A percentile compares a stretch with the other conserved stretches of the same genome.
These are phyloP conservation scores for Fusarium pseudonygamai DNA, from an alignment of 2,329 filamentous ascomycete species.

Conservation along the genomic window DNA sequence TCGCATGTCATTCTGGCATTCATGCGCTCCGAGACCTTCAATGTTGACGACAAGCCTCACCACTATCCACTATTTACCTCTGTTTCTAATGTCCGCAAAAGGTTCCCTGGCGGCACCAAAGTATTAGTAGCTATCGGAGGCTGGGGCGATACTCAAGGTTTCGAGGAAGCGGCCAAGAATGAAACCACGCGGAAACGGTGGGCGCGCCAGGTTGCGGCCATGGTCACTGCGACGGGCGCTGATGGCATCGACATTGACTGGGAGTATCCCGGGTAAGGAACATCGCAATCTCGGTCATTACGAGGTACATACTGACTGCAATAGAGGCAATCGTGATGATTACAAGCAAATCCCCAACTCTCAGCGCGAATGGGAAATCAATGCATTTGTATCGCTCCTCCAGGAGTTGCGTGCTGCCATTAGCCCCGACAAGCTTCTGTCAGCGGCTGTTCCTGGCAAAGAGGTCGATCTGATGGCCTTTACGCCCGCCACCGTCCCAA, in stretches of 20 bases:
- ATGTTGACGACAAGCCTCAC: slow-evolving; percentile 49
- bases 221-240: slow-evolving; percentile 69
- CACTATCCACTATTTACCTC: slow-evolving; percentile 64
- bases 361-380: slow-evolving; percentile 68
- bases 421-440: slow-evolving; percentile 66
- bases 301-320: not conserved
- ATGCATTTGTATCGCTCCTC: slow-evolving; percentile 70
- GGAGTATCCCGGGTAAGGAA: slow-evolving; percentile 64
- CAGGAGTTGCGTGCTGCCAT: slow-evolving; percentile 66
- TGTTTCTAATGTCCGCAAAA: slow-evolving; percentile 56
- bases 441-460: slow-evolving; percentile 74
- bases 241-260: slow-evolving; percentile 75
- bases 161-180: slow-evolving; percentile 64
- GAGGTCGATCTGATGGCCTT: slow-evolving; percentile 74
- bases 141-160: slow-evolving; percentile 76
- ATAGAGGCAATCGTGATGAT: slow-evolving; percentile 73
- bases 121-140: slow-evolving; percentile 78
- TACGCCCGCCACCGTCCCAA: slow-evolving; percentile 64
- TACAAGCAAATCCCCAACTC: slow-evolving; percentile 73
- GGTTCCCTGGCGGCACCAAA: slow-evolving; percentile 64
- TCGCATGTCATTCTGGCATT: slow-evolving; percentile 69
- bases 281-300: not conserved
- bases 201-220: slow-evolving; percentile 69
- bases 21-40: slow-evolving; percentile 63
- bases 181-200: slow-evolving; percentile 64